A percentile compares a stretch with the other conserved stretches of the same genome.
Conservation (phyloP, 2,329 filamentous ascomycete species). For the Chrysosporium queenslandicum region DNA sequence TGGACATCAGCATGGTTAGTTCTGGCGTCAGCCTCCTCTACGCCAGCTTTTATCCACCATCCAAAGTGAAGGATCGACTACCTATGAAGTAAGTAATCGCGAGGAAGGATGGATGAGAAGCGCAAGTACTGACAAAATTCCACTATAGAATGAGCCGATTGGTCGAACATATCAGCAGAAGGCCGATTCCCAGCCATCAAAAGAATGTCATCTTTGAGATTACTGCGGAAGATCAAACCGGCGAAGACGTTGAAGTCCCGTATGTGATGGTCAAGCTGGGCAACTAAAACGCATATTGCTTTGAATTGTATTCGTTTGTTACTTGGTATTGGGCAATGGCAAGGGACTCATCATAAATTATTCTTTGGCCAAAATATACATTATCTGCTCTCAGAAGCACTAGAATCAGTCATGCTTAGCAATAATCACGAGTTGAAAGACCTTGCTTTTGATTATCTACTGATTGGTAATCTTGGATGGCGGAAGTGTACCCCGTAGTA, state of each 20-base stretch:
- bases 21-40: constrained; percentile 95
- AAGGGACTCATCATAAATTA: not conserved
- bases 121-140: constrained; percentile 28
- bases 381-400: not conserved
- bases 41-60: constrained; percentile 79
- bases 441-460: not conserved
- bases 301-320: not conserved
- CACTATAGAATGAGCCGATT: constrained; percentile 67
- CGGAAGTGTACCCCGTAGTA: not conserved
- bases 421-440: not conserved
- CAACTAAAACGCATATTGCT: constrained; percentile 9
- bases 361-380: not conserved
- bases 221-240: constrained; percentile 76
- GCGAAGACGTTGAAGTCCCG: constrained; percentile 92
- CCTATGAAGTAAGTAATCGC: constrained; percentile 54
- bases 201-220: constrained; percentile 96
- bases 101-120: not conserved
- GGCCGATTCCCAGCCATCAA: constrained; percentile 79
- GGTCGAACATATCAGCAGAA: constrained; percentile 82
- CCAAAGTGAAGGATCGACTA: constrained; percentile 73
- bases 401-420: constrained; percentile 2
- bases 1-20: constrained; percentile 84
- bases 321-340: not conserved
- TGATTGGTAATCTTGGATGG: constrained; percentile 3
- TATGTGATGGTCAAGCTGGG: constrained; percentile 81